Evolutionary conservation across 768 basidiomycete genomes (phyloP).

Genomic region (Lentinus tigrinus): DNA sequence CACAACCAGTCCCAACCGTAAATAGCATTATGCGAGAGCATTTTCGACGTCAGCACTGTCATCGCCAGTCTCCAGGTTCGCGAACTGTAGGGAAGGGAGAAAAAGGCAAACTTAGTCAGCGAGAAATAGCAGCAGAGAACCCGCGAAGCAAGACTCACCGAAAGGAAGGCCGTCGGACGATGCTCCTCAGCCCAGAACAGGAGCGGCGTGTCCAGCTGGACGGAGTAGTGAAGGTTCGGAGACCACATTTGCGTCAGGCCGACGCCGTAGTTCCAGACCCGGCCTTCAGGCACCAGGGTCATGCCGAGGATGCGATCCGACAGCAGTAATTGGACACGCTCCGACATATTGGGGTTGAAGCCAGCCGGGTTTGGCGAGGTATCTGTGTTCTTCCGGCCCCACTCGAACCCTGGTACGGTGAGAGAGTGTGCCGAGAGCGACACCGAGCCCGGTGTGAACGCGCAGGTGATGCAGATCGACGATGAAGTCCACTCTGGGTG

Average conservation of each 20-base stretch:
- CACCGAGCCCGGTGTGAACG: constrained; percentile 97
- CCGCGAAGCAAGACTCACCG: constrained; percentile 47
- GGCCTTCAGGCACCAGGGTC: constrained; percentile 92
- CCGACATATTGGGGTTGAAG: constrained; percentile 99
- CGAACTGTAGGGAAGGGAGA: constrained; percentile 71
- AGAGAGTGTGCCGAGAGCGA: constrained; percentile 92
- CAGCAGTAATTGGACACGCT: constrained; percentile 87
- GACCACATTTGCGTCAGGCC: constrained; percentile 92
- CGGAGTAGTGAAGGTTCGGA: constrained; percentile 73
- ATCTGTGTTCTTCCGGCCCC: constrained; percentile 93
- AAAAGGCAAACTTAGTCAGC: constrained; percentile 7
- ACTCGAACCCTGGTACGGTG: constrained; percentile 92
- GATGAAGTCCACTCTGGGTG: constrained; percentile 94
- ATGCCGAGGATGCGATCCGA: constrained; percentile 96
- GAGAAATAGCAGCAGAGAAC: not conserved
- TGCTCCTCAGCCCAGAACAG: constrained; percentile 97
- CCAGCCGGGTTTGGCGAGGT: constrained; percentile 84
- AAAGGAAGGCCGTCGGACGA: constrained; percentile 90
- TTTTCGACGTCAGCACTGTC: constrained; percentile 97
- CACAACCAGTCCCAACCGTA: constrained; percentile 10
- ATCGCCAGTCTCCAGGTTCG: constrained; percentile 85
- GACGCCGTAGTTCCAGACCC: constrained; percentile 96
- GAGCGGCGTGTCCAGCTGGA: constrained; percentile 89
- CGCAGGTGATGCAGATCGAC: constrained; percentile 89
- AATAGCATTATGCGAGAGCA: constrained; percentile 69